Evolutionary conservation across 192 early-diverging fungal genomes (phyloP).

Genomic region (Allomyces arbusculus): DNA sequence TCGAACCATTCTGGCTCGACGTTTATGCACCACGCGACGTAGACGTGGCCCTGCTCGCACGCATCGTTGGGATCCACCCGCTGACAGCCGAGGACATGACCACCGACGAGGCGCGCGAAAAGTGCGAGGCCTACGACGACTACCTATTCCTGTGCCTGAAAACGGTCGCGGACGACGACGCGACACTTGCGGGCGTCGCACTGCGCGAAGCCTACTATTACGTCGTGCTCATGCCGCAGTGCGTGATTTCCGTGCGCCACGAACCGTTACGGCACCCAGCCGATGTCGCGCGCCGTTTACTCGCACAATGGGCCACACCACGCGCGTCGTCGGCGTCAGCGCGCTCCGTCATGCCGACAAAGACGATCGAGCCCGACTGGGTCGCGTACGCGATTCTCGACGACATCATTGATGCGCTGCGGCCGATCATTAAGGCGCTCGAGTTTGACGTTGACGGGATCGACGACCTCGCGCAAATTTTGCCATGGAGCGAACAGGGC

Average conservation of each 20-base stretch:
- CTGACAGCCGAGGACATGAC: slow-evolving; percentile 74
- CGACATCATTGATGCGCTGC: background rate
- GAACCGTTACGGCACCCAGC: background rate
- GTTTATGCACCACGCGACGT: slow-evolving; percentile 23
- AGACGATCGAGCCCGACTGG: background rate
- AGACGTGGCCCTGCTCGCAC: slow-evolving; percentile 34
- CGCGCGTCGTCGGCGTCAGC: background rate
- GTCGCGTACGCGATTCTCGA: background rate
- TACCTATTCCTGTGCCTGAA: slow-evolving; percentile 89
- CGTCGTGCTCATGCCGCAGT: background rate
- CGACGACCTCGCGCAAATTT: slow-evolving; percentile 11
- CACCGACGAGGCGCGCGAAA: slow-evolving; percentile 74
- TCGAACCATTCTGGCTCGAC: slow-evolving; percentile 45
- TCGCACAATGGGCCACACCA: no score
- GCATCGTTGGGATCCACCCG: slow-evolving; percentile 53
- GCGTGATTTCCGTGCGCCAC: background rate
- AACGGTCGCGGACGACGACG: slow-evolving; percentile 22
- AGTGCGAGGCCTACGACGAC: slow-evolving; percentile 66
- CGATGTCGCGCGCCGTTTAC: background rate
- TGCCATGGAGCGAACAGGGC: slow-evolving; percentile 15
- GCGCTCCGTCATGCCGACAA: background rate
- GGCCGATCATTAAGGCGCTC: background rate
- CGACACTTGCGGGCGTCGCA: background rate
- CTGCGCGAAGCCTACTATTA: background rate
- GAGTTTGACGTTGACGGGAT: slow-evolving; percentile 8